These are phyloP conservation scores for Spiraea crenata DNA, from an alignment of 331 rosid genomes.

Conservation along the genomic window DNA sequence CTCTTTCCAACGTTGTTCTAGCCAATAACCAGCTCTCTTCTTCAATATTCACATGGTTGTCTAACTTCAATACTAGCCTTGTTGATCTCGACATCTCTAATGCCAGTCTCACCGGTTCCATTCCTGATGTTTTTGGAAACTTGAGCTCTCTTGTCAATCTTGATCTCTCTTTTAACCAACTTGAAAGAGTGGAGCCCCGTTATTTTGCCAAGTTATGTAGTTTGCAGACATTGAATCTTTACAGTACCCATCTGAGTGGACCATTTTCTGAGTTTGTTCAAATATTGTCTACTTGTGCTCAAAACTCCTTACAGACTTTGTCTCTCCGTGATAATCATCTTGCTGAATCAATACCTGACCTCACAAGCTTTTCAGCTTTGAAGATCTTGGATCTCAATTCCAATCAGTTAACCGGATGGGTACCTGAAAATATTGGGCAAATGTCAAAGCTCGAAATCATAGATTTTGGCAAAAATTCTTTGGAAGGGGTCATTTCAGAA, in stretches of 20 bases:
- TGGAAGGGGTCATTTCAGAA: not conserved
- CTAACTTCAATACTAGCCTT: not conserved
- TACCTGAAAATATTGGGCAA: not conserved
- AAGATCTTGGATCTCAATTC: rapidly evolving
- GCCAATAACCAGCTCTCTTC: not conserved
- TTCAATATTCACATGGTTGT: no score
- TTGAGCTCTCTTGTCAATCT: no score
- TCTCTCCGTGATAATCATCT: rapidly evolving
- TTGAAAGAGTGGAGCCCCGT: no score
- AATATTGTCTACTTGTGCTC: not conserved
- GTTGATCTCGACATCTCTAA: no score
- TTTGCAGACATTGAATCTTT: not conserved
- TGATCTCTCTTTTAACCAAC: no score
- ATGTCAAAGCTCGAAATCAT: rapidly evolving
- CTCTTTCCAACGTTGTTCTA: not conserved
- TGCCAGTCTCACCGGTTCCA: no score
- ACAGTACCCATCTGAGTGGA: rapidly evolving
- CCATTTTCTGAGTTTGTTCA: not conserved
- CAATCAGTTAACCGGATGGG: not conserved
- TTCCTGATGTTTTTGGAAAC: no score
- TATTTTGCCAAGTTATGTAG: not conserved
- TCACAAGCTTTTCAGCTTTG: not conserved
- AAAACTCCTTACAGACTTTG: rapidly evolving
- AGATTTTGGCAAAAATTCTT: not conserved
- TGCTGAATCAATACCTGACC: rapidly evolving